Evolutionary conservation across 345 rosid genomes (phyloP), one percentile per base, ranked within the genome.

Genomic region (Murraya paniculata): DNA sequence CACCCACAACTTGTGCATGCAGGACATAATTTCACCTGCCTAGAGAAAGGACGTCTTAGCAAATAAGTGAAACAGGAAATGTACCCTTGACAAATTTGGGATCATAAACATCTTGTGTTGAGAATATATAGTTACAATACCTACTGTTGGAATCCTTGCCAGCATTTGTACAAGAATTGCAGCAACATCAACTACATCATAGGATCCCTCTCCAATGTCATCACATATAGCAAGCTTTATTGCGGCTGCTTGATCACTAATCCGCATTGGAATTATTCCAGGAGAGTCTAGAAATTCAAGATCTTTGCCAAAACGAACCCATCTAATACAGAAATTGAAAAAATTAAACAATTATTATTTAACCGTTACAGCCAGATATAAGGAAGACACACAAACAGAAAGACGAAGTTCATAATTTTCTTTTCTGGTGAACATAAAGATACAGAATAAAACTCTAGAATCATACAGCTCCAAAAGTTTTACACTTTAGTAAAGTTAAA

Each of bases 131-230:
- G 25, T 6, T 9, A 31, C 70, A 82, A 31, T 84, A 90, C 97
- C 97, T 64, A 89, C 88, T 74, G 88, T 76, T 31, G 98, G 99
- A 82, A 91, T 85, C 84, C 84, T 88, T 45, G 90, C 87, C 74
- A 92, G 73, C 90, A 93, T 89, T 79, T 91, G 94, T 70, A 95
- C 96, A 77, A 95, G 97, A 83, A 95, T 85, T 62, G 85, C 90
- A 80, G 98, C 99, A 80, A 93, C 95, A 84, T 95, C 98, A 28
- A 88, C 77, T 68, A 84, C 88, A 78, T 93, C 90, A 74, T 95
- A 93, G 74, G 99, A 93, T 89, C 91, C 89, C 86, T 95, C 99
- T 76, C 99, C 98, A 80, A 92, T 93, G 89, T 95, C 98, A 86
- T 95, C 98, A 69, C 97, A 93, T 4, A 95, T 92, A 21, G 97